Percentiles rank a stretch among this genome's conserved stretches.
Evolutionary conservation across 305 asterid genomes (phyloP).

Genomic region (Monarda citriodora): DNA sequence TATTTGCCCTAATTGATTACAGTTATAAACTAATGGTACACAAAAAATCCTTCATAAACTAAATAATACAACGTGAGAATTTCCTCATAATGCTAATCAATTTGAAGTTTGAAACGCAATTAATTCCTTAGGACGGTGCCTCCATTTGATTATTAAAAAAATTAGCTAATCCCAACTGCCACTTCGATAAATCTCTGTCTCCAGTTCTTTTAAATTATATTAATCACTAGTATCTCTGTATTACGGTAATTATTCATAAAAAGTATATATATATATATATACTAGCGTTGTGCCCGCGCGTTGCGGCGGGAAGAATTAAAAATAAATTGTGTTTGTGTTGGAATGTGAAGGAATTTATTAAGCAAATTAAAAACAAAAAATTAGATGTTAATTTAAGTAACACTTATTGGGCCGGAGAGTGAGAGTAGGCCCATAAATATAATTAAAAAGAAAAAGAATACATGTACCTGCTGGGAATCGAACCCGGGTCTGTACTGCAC

Average conservation of each 20-base stretch:
- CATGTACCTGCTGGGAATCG: too few species aligned
- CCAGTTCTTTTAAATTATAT: background rate
- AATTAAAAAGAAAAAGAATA: too few species aligned
- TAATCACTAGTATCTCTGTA: background rate
- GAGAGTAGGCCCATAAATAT: too few species aligned
- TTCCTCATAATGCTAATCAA: background rate
- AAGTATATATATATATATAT: background rate
- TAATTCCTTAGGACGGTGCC: background rate
- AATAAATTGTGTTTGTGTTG: too few species aligned
- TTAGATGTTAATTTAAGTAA: too few species aligned
- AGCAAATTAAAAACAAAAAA: too few species aligned
- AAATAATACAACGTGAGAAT: background rate
- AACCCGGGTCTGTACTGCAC: too few species aligned
- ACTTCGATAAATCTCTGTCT: background rate
- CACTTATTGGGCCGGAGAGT: too few species aligned
- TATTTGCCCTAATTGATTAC: background rate
- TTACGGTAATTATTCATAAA: too few species aligned
- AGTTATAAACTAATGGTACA: background rate
- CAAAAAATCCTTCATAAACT: background rate
- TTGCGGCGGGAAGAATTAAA: too few species aligned
- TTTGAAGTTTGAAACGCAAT: background rate
- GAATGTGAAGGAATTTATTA: too few species aligned
- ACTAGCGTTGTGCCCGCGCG: too few species aligned
- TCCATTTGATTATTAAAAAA: background rate
- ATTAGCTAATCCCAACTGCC: conserved; percentile 25